A percentile compares a stretch with the other conserved stretches of the same genome.
Evolutionary conservation across 2,329 filamentous ascomycete species (phyloP).

Genomic region (Scorias spongiosa): DNA sequence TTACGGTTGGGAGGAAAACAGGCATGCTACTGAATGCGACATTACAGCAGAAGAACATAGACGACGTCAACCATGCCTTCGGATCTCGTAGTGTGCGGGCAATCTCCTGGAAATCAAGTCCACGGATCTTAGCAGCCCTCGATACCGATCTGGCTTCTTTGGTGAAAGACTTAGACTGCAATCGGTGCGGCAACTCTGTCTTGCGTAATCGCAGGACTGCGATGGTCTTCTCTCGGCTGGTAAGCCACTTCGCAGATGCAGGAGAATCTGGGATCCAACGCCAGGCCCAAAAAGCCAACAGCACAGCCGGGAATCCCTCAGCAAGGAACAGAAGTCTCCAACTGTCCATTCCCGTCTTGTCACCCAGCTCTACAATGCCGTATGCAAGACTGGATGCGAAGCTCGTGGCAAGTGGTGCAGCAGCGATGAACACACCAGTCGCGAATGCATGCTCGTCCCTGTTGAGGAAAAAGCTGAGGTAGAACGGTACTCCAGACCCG

Average conservation of each 20-base stretch:
- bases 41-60: slow-evolving; percentile 78
- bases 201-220: slow-evolving; percentile 52
- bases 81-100: slow-evolving; percentile 47
- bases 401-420: slow-evolving; percentile 43
- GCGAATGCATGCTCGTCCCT: slow-evolving; percentile 65
- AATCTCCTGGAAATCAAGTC: slow-evolving; percentile 37
- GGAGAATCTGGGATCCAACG: slow-evolving; percentile 63
- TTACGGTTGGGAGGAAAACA: slow-evolving; percentile 60
- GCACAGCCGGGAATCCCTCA: slow-evolving; percentile 70
- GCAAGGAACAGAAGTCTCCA: slow-evolving; percentile 78
- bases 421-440: slow-evolving; percentile 76
- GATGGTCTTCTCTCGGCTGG: slow-evolving; percentile 39
- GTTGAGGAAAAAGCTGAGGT: slow-evolving; percentile 48
- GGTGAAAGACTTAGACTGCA: slow-evolving; percentile 5
- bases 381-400: slow-evolving; percentile 69
- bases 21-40: slow-evolving; percentile 79
- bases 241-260: slow-evolving; percentile 28
- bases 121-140: not conserved
- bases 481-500: slow-evolving; percentile 48
- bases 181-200: slow-evolving; percentile 24
- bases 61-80: slow-evolving; percentile 57
- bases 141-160: slow-evolving; percentile 12
- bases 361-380: slow-evolving; percentile 56
- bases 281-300: slow-evolving; percentile 62
- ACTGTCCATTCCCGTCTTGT: slow-evolving; percentile 52